A percentile compares a stretch with the other conserved stretches of the same genome.
Evolutionary conservation across 495 filamentous ascomycete species (phyloP).

Genomic region (Alectoria sarmentosa): DNA sequence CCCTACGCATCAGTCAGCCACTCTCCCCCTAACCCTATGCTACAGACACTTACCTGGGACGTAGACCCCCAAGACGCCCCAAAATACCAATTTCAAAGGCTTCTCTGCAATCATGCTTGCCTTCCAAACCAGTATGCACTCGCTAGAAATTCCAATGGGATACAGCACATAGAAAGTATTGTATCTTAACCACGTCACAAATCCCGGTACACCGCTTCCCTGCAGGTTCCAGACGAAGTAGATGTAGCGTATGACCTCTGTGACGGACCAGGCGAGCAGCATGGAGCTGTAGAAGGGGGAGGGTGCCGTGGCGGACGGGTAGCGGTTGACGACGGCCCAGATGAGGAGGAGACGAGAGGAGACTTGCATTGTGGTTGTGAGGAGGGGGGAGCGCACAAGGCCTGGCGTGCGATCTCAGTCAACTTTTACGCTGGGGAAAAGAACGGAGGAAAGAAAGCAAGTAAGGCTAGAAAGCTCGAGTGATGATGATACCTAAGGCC

Average conservation of each 20-base stretch:
- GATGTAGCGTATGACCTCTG: conserved; percentile 81
- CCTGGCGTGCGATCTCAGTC: conserved; percentile 37
- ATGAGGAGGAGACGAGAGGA: conserved; percentile 73
- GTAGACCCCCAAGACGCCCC: conserved; percentile 63
- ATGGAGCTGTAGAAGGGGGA: conserved; percentile 56
- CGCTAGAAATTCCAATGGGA: conserved; percentile 80
- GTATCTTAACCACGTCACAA: conserved; percentile 80
- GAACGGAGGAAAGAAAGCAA: background rate
- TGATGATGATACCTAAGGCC: conserved; percentile 45
- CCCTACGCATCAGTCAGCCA: conserved; percentile 43
- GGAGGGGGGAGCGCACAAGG: conserved; percentile 73
- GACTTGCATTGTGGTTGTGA: conserved; percentile 87
- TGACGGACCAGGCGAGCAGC: conserved; percentile 76
- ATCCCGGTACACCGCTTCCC: conserved; percentile 48
- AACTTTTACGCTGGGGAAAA: background rate
- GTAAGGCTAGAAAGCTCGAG: background rate
- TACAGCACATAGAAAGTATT: conserved; percentile 92
- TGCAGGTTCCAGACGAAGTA: conserved; percentile 74
- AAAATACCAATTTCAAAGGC: conserved; percentile 48
- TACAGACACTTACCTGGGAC: conserved; percentile 59
- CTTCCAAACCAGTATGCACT: conserved; percentile 67
- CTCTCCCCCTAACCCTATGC: conserved; percentile 4
- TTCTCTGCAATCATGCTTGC: conserved; percentile 53
- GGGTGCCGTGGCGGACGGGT: conserved; percentile 38
- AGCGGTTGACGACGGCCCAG: conserved; percentile 66